Base-by-base conservation (phyloP, 202 grass and related monocot species). In the Panicum virgatum region DNA sequence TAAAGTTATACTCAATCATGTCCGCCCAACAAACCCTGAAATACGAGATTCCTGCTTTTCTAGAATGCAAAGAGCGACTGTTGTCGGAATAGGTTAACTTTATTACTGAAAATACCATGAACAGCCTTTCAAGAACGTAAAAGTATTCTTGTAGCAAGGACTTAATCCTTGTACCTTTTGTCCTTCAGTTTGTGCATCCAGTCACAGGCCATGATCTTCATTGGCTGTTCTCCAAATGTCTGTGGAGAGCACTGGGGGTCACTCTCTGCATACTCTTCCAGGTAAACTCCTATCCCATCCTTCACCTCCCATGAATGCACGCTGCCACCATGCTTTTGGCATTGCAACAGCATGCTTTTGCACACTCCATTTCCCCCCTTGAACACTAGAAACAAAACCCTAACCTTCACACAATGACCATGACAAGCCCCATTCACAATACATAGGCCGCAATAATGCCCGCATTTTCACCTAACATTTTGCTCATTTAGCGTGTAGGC, bases 311-410 rank as follows among this genome's bases (percentile, higher is more conserved):
- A 82, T 75, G 59, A 86, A 86, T 86, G 73, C 66, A 78, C 73
- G 78, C 67, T 75, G 60, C 79, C 78, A 38, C n/a, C 34, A 45
- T 77, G 8, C 34, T 72, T 73, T 73, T 61, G 83, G 88, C 60
- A 90, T 53, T 79, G 79, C 79, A 90, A 83, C 79, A 62, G 75
- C 79, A 61, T 86, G 67, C 79, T 79, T 90, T 90, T 69, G 69
- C 77, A 38, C 65, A 40, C 69, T 73, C 56, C 26, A 42, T 38
- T 78, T 20, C 36, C 23, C 34, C 46, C 42, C 29, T 22, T 62
- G 61, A 83, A 86, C 74, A 79, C 72, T 51, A 73, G 43, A 82
- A 59, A 83, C 3, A 83, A 73, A 67, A 83, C 2, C 54, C 69
- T 65, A 67, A 9, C 88, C 51, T 68, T 82, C 66, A 45, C 30